Conservation (phyloP, 768 basidiomycete species). For the Auriscalpium microsporum region DNA sequence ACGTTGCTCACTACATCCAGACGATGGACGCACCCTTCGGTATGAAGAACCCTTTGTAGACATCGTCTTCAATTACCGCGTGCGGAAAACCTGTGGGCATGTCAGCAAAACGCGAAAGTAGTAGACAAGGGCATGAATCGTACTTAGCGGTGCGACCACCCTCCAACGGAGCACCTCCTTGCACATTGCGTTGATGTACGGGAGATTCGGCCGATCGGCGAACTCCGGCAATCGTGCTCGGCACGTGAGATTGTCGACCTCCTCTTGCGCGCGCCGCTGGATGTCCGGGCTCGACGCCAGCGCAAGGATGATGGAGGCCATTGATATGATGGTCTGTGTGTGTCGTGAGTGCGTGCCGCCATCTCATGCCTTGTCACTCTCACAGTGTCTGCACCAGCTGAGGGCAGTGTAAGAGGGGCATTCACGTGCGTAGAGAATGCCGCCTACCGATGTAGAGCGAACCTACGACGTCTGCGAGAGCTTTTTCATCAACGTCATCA, state of each 20-base stretch:
- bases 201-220: neutral
- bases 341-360: neutral
- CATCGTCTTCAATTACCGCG: neutral
- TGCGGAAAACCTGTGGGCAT: neutral
- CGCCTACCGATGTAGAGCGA: neutral
- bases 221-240: neutral
- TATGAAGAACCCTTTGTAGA: constrained; percentile 2
- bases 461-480: neutral
- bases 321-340: neutral
- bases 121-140: neutral
- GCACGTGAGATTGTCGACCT: neutral
- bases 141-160: neutral
- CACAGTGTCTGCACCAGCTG: neutral
- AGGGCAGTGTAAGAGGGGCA: neutral
- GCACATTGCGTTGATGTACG: neutral
- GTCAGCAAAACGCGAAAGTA: neutral
- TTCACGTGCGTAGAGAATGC: neutral
- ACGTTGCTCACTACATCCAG: neutral
- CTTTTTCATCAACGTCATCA: neutral
- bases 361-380: neutral
- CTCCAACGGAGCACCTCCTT: neutral
- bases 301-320: neutral
- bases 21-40: constrained; percentile 1
- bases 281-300: neutral
- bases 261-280: neutral